These are phyloP conservation scores for Chaetomidium leptoderma DNA, from an alignment of 495 filamentous ascomycete species.

Conservation along the genomic window DNA sequence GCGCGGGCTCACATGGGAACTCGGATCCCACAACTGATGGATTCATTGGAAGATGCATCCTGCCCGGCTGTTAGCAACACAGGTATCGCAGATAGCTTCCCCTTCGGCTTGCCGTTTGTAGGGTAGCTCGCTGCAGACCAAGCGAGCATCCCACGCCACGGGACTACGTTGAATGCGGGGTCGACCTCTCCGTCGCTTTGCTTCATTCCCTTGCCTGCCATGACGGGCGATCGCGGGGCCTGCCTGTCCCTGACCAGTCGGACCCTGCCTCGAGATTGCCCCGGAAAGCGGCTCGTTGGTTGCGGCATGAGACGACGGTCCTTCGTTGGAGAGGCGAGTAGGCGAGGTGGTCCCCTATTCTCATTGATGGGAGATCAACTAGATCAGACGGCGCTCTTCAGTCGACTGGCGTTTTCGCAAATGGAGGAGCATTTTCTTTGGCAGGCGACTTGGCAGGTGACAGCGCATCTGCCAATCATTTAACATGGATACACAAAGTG, in stretches of 20 bases:
- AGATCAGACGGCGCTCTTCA: neutral
- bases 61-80: neutral
- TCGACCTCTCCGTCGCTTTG: conserved; percentile 13
- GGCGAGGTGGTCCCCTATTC: neutral
- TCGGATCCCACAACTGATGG: conserved; percentile 1
- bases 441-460: neutral
- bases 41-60: no score
- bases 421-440: neutral
- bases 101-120: conserved; percentile 7
- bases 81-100: neutral
- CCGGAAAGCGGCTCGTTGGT: conserved; percentile 1
- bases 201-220: conserved; percentile 13
- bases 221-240: conserved; percentile 9
- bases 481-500: neutral
- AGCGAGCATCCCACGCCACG: conserved; percentile 9
- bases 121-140: conserved; percentile 6
- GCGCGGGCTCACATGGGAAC: conserved; percentile 13
- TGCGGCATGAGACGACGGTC: conserved; percentile 5
- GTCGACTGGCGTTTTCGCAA: neutral
- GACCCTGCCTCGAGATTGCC: conserved; percentile 8
- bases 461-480: neutral
- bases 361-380: neutral
- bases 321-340: neutral
- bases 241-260: conserved; percentile 14
- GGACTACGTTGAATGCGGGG: conserved; percentile 14